These are phyloP conservation scores for Discostella stelligera DNA, from an alignment of 352 stramenopile species.

Conservation along the genomic window DNA sequence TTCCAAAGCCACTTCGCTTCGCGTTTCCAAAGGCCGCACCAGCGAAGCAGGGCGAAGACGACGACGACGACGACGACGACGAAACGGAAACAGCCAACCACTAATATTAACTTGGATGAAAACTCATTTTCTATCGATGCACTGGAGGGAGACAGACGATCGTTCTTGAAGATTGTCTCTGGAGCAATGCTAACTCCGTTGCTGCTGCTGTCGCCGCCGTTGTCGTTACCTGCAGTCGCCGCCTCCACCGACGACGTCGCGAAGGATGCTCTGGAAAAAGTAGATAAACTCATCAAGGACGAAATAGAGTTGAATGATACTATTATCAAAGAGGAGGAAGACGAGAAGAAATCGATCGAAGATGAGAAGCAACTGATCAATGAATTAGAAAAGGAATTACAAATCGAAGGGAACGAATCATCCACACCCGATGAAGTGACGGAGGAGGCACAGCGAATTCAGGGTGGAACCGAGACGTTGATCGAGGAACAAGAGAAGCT, in stretches of 20 bases:
- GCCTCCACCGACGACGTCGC: slow-evolving; percentile 4
- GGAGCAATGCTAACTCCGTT: slow-evolving; percentile 2
- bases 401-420: slow-evolving; percentile 14
- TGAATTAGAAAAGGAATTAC: slow-evolving; percentile 43
- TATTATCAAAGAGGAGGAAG: slow-evolving; percentile 29
- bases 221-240: neutral
- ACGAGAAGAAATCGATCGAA: slow-evolving; percentile 46
- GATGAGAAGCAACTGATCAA: slow-evolving; percentile 38
- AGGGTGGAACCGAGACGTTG: slow-evolving; percentile 27
- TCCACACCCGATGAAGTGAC: slow-evolving; percentile 11
- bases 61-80: neutral
- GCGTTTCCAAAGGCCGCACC: neutral
- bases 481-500: slow-evolving; percentile 48
- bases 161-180: neutral
- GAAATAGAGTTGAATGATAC: slow-evolving; percentile 36
- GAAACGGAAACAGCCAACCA: too few species aligned
- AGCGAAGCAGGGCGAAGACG: neutral
- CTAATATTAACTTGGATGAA: neutral
- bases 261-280: neutral
- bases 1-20: neutral
- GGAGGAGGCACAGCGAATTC: slow-evolving; percentile 26
- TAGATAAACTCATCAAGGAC: slow-evolving; percentile 31
- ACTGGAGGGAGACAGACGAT: neutral
- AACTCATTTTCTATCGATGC: neutral
- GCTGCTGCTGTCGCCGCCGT: neutral